Evolutionary conservation across 2,329 filamentous ascomycete genomes (phyloP).

Genomic region (Pestalotiopsis fici): DNA sequence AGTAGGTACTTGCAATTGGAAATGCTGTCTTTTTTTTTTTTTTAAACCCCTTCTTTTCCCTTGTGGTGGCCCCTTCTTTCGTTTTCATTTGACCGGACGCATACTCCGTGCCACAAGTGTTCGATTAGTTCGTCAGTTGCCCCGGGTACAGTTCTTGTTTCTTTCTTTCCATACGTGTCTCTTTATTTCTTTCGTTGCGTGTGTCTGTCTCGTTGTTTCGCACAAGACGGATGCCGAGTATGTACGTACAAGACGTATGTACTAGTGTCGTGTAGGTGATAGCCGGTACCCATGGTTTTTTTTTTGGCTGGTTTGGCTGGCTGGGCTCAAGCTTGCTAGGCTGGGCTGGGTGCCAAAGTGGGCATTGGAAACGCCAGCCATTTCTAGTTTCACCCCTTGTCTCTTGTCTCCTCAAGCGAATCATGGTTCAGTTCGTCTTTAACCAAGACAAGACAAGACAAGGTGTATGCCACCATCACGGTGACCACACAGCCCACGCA

Average conservation of each 20-base stretch:
- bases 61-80: neutral
- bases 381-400: neutral
- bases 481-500: neutral
- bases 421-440: neutral
- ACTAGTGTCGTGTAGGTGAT: too few relatives aligned
- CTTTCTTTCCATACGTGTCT: neutral
- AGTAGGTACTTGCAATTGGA: neutral
- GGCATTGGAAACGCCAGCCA: neutral
- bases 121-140: neutral
- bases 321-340: neutral
- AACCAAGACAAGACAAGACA: neutral
- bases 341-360: neutral
- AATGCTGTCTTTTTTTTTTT: neutral
- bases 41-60: neutral
- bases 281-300: too few relatives aligned
- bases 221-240: neutral
- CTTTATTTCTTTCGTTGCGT: neutral
- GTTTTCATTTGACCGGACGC: neutral
- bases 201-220: neutral
- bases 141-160: neutral
- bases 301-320: neutral
- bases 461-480: slow-evolving; percentile 5
- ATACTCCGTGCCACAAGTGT: neutral
- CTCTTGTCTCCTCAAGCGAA: neutral
- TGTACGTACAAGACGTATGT: neutral